phyloP scores from a whole-genome alignment of 768 basidiomycete genomes.

The Mycena galopus region DNA sequence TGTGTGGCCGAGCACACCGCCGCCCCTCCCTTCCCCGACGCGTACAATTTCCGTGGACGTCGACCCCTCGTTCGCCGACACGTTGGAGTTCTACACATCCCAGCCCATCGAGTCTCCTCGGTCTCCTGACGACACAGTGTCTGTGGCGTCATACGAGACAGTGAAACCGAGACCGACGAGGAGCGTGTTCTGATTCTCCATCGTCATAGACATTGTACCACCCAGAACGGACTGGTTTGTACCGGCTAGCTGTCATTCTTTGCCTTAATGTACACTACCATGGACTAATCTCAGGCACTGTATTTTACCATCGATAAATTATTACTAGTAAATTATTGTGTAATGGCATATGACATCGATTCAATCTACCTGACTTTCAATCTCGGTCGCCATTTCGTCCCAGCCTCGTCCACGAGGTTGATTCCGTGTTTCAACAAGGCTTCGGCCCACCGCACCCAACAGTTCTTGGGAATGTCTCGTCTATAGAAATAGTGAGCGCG shows the following conservation, averaged over 20 bases:
- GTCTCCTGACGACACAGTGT: conserved; percentile 5
- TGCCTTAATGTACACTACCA: neutral
- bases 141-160: conserved; percentile 10
- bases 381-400: conserved; percentile 29
- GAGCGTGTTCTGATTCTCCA: neutral
- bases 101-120: neutral
- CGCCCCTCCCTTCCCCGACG: neutral
- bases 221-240: neutral
- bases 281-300: too few species aligned
- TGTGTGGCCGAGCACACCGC: neutral
- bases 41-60: neutral
- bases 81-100: conserved; percentile 20
- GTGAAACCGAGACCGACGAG: conserved; percentile 1
- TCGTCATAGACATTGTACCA: neutral
- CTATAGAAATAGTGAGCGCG: neutral
- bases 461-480: conserved; percentile 27
- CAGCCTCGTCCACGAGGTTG: conserved; percentile 19
- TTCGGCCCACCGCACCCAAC: conserved; percentile 29
- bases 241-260: neutral
- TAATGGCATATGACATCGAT: too few species aligned
- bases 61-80: conserved; percentile 4
- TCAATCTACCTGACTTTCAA: conserved; percentile 7
- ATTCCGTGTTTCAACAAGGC: conserved; percentile 11
- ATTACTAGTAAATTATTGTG: too few species aligned
- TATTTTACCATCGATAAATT: too few species aligned